Conservation (phyloP, 495 filamentous ascomycete species). For the Sphaerosporella brunnea region DNA sequence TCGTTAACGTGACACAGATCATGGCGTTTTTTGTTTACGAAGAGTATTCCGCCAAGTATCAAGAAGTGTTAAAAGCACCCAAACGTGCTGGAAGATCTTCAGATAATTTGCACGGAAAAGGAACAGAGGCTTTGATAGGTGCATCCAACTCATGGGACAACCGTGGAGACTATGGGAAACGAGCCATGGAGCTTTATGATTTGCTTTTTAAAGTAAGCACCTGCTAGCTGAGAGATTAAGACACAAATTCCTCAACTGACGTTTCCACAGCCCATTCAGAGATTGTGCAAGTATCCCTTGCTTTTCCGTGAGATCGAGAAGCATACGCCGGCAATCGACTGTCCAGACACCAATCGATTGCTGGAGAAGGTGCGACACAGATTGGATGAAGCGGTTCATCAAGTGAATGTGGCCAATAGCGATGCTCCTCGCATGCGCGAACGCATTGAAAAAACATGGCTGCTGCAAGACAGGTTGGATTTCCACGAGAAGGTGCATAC, state of each 20-base stretch:
- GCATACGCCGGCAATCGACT: constrained; percentile 66
- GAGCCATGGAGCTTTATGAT: constrained; percentile 63
- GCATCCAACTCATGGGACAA: constrained; percentile 54
- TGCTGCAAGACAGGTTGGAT: constrained; percentile 57
- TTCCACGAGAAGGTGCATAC: constrained; percentile 50
- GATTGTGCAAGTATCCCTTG: constrained; percentile 81
- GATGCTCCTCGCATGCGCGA: constrained; percentile 37
- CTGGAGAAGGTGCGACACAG: constrained; percentile 55
- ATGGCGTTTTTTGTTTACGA: constrained; percentile 69
- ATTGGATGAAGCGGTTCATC: constrained; percentile 50
- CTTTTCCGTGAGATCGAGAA: constrained; percentile 68
- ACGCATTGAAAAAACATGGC: constrained; percentile 52
- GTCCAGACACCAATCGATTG: constrained; percentile 58
- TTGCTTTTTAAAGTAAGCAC: constrained; percentile 67
- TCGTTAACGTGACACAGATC: constrained; percentile 35
- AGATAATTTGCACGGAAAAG: constrained; percentile 70
- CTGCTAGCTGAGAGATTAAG: neutral
- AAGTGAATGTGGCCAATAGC: constrained; percentile 64
- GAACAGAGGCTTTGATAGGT: constrained; percentile 68
- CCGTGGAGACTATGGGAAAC: constrained; percentile 44
- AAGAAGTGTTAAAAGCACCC: constrained; percentile 60
- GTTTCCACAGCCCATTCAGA: constrained; percentile 60
- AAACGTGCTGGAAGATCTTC: constrained; percentile 29
- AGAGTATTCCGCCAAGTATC: constrained; percentile 74
- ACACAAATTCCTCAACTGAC: constrained; percentile 12